These are phyloP conservation scores for Bocquillonia castaneifolia DNA, from an alignment of 441 rosid genomes.

Conservation along the genomic window DNA sequence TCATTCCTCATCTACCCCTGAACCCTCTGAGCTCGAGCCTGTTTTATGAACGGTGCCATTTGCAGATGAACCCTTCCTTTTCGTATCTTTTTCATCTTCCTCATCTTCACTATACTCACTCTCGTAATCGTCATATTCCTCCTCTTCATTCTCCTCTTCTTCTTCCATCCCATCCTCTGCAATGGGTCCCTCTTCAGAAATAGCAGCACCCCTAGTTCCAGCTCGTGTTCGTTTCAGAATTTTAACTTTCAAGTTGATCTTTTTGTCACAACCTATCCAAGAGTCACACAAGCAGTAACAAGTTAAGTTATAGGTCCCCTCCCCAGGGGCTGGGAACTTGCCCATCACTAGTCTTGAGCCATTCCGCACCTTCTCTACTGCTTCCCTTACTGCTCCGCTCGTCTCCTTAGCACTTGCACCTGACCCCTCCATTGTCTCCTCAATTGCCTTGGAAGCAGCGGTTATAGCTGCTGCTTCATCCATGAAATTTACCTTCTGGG, in stretches of 20 bases:
- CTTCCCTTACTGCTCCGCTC: conserved; percentile 55
- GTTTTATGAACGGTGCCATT: conserved; percentile 46
- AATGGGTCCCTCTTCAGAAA: conserved; percentile 60
- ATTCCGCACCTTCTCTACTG: conserved; percentile 68
- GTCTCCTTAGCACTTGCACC: conserved; percentile 78
- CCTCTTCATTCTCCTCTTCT: conserved; percentile 88
- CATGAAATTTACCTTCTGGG: conserved; percentile 93
- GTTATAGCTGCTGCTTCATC: conserved; percentile 78
- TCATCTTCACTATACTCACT: conserved; percentile 95
- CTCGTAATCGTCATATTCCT: conserved; percentile 84
- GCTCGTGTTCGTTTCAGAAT: conserved; percentile 81
- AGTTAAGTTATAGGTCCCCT: conserved; percentile 79
- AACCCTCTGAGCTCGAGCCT: conserved; percentile 64
- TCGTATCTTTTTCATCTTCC: conserved; percentile 59
- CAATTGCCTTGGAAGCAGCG: conserved; percentile 81
- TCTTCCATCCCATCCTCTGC: conserved; percentile 86
- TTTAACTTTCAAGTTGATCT: conserved; percentile 61
- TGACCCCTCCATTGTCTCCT: conserved; percentile 87
- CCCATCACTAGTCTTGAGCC: conserved; percentile 91
- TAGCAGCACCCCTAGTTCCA: conserved; percentile 57
- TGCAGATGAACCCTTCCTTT: conserved; percentile 46
- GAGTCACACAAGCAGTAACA: conserved; percentile 85
- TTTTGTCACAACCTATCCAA: conserved; percentile 89
- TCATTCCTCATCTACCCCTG: conserved; percentile 71
- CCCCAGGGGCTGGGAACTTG: conserved; percentile 75